Evolutionary conservation across 352 stramenopile species (phyloP).

Genomic region (Globisporangium carolinianum): DNA sequence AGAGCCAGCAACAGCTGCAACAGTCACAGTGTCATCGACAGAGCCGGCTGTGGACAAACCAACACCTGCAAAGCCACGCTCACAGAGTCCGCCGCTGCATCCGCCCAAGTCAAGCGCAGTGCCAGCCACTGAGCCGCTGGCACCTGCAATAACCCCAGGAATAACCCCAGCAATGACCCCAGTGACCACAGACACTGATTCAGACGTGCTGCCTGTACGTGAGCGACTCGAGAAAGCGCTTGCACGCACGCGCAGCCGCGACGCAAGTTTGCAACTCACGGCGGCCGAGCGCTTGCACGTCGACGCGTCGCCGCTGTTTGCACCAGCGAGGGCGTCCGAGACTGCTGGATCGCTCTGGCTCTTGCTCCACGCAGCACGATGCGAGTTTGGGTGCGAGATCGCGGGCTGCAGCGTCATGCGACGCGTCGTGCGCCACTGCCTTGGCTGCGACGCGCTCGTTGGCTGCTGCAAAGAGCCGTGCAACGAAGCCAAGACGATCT

Average conservation of each 20-base stretch:
- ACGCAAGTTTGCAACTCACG: constrained; percentile 19
- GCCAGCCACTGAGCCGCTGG: neutral
- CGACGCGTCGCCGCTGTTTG: constrained; percentile 51
- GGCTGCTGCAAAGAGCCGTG: constrained; percentile 59
- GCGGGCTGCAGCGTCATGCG: constrained; percentile 61
- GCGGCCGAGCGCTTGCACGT: constrained; percentile 42
- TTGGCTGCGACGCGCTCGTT: constrained; percentile 49
- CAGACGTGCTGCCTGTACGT: constrained; percentile 6
- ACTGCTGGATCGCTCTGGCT: constrained; percentile 69
- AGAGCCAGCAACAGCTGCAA: constrained; percentile 1
- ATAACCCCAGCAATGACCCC: no score
- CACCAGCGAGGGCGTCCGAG: constrained; percentile 35
- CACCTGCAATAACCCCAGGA: no score
- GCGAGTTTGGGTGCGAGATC: constrained; percentile 44
- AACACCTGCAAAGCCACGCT: constrained; percentile 11
- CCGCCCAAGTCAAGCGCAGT: constrained; percentile 4
- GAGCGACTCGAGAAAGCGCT: constrained; percentile 14
- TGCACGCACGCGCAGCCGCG: constrained; percentile 10
- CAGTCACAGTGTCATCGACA: constrained; percentile 2
- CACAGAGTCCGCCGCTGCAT: constrained; percentile 16
- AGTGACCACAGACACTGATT: no score
- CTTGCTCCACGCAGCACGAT: constrained; percentile 45
- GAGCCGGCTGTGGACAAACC: constrained; percentile 6
- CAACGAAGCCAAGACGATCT: constrained; percentile 74
- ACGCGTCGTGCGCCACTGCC: constrained; percentile 56